Evolutionary conservation across 2,329 filamentous ascomycete genomes (phyloP).

Genomic region (Microcyclospora tardicrescens): DNA sequence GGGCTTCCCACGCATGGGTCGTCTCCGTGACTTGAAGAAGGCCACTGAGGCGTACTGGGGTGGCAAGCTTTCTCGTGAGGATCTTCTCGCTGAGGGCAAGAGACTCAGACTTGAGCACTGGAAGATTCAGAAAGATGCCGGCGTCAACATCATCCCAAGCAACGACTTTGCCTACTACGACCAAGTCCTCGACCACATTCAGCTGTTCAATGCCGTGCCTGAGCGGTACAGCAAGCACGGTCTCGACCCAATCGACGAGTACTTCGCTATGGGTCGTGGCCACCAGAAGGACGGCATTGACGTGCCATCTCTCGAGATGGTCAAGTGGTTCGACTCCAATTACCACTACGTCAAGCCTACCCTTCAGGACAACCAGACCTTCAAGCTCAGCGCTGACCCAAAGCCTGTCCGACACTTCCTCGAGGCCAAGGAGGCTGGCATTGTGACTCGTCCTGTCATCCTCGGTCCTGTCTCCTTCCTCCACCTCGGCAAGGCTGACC

Average conservation of each 20-base stretch:
- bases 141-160: constrained; percentile 94
- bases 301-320: constrained; percentile 84
- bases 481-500: constrained; percentile 93
- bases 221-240: constrained; percentile 87
- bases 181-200: constrained; percentile 94
- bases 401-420: constrained; percentile 92
- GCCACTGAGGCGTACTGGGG: constrained; percentile 97
- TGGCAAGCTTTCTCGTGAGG: constrained; percentile 83
- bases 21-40: constrained; percentile 98
- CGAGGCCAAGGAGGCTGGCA: constrained; percentile 95
- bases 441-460: constrained; percentile 83
- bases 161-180: constrained; percentile 99
- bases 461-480: constrained; percentile 97
- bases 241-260: constrained; percentile 82
- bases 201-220: constrained; percentile 87
- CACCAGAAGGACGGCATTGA: constrained; percentile 92
- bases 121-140: constrained; percentile 98
- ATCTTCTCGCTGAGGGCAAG: constrained; percentile 91
- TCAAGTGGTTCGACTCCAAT: constrained; percentile 99
- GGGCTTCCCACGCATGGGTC: constrained; percentile 98
- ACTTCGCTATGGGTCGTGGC: constrained; percentile 99
- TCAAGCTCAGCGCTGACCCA: constrained; percentile 74
- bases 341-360: constrained; percentile 99
- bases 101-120: constrained; percentile 92
- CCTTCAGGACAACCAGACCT: constrained; percentile 89